These are phyloP conservation scores for Teunomyces lycoperdinae DNA, from an alignment of 805 yeast genomes.

Conservation along the genomic window DNA sequence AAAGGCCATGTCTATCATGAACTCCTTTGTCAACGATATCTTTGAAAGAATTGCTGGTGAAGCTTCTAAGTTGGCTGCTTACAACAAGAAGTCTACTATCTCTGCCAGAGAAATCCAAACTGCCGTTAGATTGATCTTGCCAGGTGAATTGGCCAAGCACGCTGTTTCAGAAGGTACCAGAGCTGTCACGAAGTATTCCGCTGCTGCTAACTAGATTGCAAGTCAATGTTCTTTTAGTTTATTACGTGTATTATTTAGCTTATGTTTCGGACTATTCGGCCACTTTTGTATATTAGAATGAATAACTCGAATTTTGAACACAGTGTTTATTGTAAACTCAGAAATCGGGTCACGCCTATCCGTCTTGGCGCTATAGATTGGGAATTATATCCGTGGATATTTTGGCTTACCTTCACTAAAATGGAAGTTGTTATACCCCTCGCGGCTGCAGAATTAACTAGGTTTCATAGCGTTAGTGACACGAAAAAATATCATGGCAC, in stretches of 20 bases:
- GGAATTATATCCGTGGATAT: background rate
- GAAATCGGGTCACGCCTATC: background rate
- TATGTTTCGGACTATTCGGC: conserved; percentile 6
- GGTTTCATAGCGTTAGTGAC: background rate
- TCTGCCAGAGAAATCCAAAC: conserved; percentile 39
- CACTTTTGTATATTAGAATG: conserved; percentile 12
- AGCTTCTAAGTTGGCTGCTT: conserved; percentile 39
- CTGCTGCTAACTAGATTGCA: conserved; percentile 30
- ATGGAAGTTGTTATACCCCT: background rate
- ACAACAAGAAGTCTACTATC: conserved; percentile 39
- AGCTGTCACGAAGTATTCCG: conserved; percentile 39
- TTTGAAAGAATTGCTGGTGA: conserved; percentile 37
- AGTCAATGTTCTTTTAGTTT: conserved; percentile 3
- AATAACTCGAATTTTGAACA: background rate
- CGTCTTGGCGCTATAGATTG: background rate
- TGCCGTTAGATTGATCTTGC: conserved; percentile 38
- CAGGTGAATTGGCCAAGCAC: conserved; percentile 40
- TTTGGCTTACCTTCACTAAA: background rate
- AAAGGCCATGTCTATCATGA: conserved; percentile 40
- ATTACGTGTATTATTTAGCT: conserved; percentile 13
- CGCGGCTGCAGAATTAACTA: background rate
- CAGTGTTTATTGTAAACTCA: background rate
- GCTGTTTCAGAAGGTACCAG: conserved; percentile 40
- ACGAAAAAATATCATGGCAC: background rate
- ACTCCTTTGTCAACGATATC: conserved; percentile 37